Conservation (phyloP, 495 filamentous ascomycete species). For the Neurospora cerealis region DNA sequence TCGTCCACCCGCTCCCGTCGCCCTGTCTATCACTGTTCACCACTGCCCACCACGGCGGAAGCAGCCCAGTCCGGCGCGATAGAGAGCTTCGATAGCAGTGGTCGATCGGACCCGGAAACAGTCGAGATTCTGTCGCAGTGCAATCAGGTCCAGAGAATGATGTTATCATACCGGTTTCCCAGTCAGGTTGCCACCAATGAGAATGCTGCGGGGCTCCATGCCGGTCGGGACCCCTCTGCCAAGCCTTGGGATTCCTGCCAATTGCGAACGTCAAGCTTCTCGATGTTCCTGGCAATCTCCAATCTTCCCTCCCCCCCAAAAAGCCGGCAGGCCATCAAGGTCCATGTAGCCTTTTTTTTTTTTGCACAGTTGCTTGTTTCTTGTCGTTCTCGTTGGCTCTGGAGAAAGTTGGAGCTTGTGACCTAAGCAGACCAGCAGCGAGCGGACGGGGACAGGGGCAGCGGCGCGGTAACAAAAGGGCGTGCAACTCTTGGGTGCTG, state of each 20-base stretch:
- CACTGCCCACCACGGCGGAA: neutral
- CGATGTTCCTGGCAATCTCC: neutral
- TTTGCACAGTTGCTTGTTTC: neutral
- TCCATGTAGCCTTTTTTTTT: neutral
- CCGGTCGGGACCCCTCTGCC: neutral
- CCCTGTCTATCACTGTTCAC: neutral
- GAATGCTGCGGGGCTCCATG: neutral
- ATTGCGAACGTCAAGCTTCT: neutral
- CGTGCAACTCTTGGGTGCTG: neutral
- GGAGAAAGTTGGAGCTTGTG: neutral
- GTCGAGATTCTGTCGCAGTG: neutral
- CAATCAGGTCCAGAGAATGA: slow-evolving; percentile 12
- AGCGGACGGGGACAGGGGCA: neutral
- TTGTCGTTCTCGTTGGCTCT: neutral
- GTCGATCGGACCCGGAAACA: slow-evolving; percentile 8
- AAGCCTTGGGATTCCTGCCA: neutral
- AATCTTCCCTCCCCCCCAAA: neutral
- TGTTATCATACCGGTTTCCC: slow-evolving; percentile 20
- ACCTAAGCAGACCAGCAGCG: neutral
- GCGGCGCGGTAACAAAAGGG: neutral
- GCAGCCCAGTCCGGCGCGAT: neutral
- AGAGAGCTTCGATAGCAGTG: neutral
- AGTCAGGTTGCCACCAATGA: slow-evolving; percentile 9
- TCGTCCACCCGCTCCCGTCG: neutral
- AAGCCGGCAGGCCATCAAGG: neutral